These are phyloP conservation scores for Allomyces javanicus DNA, from an alignment of 192 early-diverging fungal species.

Conservation along the genomic window DNA sequence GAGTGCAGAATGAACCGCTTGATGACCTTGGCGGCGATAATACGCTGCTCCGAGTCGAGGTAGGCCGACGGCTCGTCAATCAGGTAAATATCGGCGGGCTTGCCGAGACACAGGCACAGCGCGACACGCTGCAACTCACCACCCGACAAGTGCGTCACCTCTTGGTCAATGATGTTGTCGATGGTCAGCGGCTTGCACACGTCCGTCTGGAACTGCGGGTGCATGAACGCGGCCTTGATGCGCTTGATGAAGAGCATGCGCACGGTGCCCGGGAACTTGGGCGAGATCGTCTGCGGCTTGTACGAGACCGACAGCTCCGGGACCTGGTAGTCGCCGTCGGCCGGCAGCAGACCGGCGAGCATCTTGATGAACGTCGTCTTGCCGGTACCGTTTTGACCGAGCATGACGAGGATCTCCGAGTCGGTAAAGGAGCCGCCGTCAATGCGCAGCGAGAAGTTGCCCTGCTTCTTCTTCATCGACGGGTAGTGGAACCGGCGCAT, in stretches of 20 bases:
- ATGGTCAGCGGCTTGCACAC: slow-evolving; percentile 86
- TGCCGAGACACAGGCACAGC: slow-evolving; percentile 70
- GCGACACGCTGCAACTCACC: slow-evolving; percentile 99
- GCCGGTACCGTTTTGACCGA: slow-evolving; percentile 95
- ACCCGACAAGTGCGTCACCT: slow-evolving; percentile 70
- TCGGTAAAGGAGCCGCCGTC: slow-evolving; percentile 74
- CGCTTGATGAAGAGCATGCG: slow-evolving; percentile 76
- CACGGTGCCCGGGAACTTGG: slow-evolving; percentile 81
- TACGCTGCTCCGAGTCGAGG: slow-evolving; percentile 97
- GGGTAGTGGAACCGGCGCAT: slow-evolving; percentile 69
- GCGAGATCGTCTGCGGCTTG: slow-evolving; percentile 97
- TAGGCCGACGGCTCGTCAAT: slow-evolving; percentile 97
- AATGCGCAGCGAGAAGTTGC: slow-evolving; percentile 63
- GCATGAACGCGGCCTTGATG: slow-evolving; percentile 64
- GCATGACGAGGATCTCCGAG: slow-evolving; percentile 93
- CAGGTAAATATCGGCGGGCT: slow-evolving; percentile 85
- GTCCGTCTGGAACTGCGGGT: slow-evolving; percentile 91
- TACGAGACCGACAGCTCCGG: slow-evolving; percentile 78
- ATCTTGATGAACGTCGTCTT: slow-evolving; percentile 94
- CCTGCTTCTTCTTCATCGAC: slow-evolving; percentile 63
- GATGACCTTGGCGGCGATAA: slow-evolving; percentile 95
- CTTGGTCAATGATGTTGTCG: slow-evolving; percentile 82
- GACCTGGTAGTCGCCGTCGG: slow-evolving; percentile 54
- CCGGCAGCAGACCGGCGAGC: slow-evolving; percentile 59
- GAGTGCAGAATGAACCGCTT: slow-evolving; percentile 91